These are phyloP conservation scores for Torrubiella hemipterigena DNA, from an alignment of 2,329 filamentous ascomycete genomes.

Conservation along the genomic window DNA sequence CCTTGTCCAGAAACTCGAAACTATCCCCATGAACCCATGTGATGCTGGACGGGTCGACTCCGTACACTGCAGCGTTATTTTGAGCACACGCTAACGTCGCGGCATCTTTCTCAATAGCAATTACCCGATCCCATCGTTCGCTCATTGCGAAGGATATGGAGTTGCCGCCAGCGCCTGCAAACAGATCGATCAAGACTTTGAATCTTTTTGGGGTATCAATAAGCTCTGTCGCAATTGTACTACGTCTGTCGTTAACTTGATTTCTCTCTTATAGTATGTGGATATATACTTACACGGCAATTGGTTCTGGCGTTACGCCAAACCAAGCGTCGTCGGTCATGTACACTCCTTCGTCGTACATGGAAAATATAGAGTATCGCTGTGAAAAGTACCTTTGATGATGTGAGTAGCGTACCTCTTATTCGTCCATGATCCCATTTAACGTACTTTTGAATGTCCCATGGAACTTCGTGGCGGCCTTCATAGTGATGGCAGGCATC, in stretches of 20 bases:
- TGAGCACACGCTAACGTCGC: conserved; percentile 79
- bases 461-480: conserved; percentile 57
- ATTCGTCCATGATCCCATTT: background rate
- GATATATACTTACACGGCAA: conserved; percentile 55
- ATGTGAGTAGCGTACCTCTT: background rate
- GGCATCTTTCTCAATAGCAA: conserved; percentile 78
- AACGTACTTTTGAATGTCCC: conserved; percentile 70
- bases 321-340: conserved; percentile 96
- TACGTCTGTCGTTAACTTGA: conserved; percentile 10
- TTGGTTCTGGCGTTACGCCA: conserved; percentile 85
- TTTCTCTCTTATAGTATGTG: background rate
- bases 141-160: conserved; percentile 85
- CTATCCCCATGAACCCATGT: conserved; percentile 82
- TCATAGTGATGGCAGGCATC: conserved; percentile 67
- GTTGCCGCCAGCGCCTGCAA: conserved; percentile 87
- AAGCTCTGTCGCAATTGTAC: conserved; percentile 60
- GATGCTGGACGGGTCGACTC: conserved; percentile 57
- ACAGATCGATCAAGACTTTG: conserved; percentile 70
- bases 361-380: conserved; percentile 74
- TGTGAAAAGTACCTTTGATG: conserved; percentile 76
- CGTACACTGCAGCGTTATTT: conserved; percentile 81
- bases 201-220: conserved; percentile 40
- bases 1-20: conserved; percentile 55
- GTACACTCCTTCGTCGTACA: conserved; percentile 77
- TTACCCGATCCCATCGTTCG: conserved; percentile 67